Evolutionary conservation across 1,284 basidiomycete species (phyloP).

Genomic region (Coriolopsis trogii): DNA sequence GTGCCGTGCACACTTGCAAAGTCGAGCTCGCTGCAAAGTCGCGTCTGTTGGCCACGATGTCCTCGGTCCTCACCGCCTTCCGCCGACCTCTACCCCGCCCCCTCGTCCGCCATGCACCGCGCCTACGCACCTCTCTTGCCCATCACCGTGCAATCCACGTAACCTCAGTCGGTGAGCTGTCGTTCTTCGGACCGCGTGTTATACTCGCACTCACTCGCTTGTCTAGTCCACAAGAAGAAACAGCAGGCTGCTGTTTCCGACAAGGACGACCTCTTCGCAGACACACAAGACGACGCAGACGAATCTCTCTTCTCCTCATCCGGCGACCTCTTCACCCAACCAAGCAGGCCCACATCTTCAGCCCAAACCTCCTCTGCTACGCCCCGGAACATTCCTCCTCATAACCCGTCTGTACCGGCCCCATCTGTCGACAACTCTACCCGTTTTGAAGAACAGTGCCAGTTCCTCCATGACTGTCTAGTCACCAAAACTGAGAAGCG

Average conservation of each 20-base stretch:
- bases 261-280: conserved; percentile 1
- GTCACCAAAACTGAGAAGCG: conserved; percentile 11
- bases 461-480: conserved; percentile 28
- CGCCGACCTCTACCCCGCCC: background rate
- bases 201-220: background rate
- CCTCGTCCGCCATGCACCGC: background rate
- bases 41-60: conserved; percentile 6
- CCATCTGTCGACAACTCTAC: conserved; percentile 17
- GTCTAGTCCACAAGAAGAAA: conserved; percentile 26
- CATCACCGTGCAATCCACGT: conserved; percentile 7
- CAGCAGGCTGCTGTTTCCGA: conserved; percentile 4
- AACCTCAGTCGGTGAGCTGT: conserved; percentile 15
- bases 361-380: background rate
- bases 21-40: conserved; percentile 3
- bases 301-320: background rate
- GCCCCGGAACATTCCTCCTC: background rate
- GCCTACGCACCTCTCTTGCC: background rate
- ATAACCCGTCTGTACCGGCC: background rate
- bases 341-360: no score
- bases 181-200: background rate
- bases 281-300: no score
- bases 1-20: background rate
- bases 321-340: conserved; percentile 1
- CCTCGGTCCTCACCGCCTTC: background rate
- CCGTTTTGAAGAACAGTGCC: conserved; percentile 29